Percentiles rank a stretch among this genome's conserved stretches.
phyloP scores from a whole-genome alignment of 2,329 filamentous ascomycete genomes.

The Atkinsonella texensis region DNA sequence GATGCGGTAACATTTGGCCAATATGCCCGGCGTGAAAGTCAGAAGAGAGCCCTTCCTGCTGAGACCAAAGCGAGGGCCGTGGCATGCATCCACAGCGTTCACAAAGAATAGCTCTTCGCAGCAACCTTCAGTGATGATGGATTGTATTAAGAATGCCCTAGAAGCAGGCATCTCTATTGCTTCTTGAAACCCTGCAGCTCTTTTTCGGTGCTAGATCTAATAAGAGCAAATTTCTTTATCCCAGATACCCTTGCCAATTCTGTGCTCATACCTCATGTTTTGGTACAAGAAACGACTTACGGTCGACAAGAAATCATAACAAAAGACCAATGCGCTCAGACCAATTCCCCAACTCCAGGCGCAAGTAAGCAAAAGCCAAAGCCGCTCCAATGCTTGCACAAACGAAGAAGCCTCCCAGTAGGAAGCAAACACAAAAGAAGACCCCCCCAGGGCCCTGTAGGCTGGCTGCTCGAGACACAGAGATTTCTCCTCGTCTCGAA shows the following conservation, averaged over 20 bases:
- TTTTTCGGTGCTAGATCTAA: background rate
- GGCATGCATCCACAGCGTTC: background rate
- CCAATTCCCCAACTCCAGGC: background rate
- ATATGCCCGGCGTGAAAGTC: background rate
- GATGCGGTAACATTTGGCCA: background rate
- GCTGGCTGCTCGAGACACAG: no score
- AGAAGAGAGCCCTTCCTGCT: background rate
- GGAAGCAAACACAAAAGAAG: background rate
- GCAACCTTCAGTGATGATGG: background rate
- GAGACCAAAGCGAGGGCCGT: background rate
- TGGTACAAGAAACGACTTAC: background rate
- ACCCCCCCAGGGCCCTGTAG: no score
- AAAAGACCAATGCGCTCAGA: background rate
- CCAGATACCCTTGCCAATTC: background rate
- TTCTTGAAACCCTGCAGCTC: background rate
- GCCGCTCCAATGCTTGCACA: background rate
- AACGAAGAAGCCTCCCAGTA: background rate
- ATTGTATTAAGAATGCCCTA: background rate
- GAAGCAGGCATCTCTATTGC: background rate
- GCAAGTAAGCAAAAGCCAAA: background rate
- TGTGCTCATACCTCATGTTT: background rate
- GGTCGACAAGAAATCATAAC: background rate
- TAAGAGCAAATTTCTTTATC: background rate
- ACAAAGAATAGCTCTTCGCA: background rate
- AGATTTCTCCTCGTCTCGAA: no score